Percentiles rank a stretch among this genome's conserved stretches.
Conservation (phyloP, 108 stramenopile species). For the Nannochloropsis gaditana region DNA sequence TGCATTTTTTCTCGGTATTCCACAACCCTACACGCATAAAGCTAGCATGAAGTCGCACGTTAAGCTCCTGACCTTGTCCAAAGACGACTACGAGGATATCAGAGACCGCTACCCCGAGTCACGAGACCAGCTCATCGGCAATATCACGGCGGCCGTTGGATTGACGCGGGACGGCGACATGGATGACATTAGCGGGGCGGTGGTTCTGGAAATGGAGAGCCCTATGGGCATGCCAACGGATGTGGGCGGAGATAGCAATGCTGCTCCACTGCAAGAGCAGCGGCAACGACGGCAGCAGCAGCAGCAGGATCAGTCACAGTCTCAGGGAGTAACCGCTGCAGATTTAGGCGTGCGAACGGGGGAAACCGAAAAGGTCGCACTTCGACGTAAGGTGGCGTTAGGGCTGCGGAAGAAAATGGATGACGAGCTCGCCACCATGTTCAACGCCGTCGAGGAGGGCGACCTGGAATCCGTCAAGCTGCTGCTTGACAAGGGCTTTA, state of each 20-base stretch:
- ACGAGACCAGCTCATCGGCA: background rate
- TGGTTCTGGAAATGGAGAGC: background rate
- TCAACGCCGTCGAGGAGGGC: background rate
- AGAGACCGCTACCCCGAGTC: conserved; percentile 16
- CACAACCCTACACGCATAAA: conserved; percentile 9
- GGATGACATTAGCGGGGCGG: background rate
- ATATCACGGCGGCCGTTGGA: conserved; percentile 4
- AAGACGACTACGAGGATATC: conserved; percentile 7
- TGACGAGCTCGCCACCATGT: background rate
- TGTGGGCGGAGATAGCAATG: background rate
- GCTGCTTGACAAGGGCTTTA: background rate
- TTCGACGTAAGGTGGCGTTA: background rate
- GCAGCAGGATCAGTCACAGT: background rate
- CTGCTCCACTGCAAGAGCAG: background rate
- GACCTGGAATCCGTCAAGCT: background rate
- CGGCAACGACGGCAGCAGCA: background rate
- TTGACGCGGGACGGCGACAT: background rate
- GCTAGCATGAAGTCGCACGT: background rate
- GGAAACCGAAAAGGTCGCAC: background rate
- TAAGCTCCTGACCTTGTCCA: background rate
- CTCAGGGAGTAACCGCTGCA: background rate
- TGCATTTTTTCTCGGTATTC: conserved; percentile 10
- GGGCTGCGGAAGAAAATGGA: background rate
- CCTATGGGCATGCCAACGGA: background rate
- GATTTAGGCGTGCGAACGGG: background rate